Evolutionary conservation across 257 asterid species (phyloP).

Genomic region (Lycium ferocissimum): DNA sequence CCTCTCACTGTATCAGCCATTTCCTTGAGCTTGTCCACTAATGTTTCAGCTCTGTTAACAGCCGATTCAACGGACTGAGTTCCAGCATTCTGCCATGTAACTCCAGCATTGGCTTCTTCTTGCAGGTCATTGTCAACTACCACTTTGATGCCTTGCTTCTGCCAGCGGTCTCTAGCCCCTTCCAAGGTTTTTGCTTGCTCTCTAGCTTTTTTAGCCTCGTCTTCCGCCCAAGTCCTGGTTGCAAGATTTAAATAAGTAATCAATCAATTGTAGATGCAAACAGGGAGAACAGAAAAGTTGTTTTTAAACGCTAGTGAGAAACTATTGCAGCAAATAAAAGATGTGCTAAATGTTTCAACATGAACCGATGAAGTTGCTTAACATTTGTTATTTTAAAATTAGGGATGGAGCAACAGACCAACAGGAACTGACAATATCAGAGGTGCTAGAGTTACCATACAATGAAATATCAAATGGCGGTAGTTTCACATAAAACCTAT

Average conservation of each 20-base stretch:
- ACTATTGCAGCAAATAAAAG: neutral
- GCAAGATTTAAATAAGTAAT: constrained; percentile 31
- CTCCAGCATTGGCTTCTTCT: constrained; percentile 77
- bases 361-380: neutral
- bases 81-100: constrained; percentile 75
- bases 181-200: constrained; percentile 90
- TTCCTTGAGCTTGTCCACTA: constrained; percentile 70
- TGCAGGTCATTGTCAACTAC: constrained; percentile 83
- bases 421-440: neutral
- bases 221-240: constrained; percentile 93
- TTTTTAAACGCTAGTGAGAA: neutral
- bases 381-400: neutral
- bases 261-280: constrained; percentile 20
- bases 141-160: constrained; percentile 83
- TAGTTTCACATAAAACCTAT: constrained; percentile 20
- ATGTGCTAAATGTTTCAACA: neutral
- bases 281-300: neutral
- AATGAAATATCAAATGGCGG: neutral
- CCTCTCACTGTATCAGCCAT: constrained; percentile 74
- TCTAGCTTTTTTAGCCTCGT: constrained; percentile 92
- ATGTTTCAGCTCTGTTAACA: constrained; percentile 67
- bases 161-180: constrained; percentile 91
- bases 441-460: constrained; percentile 14
- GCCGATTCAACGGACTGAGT: constrained; percentile 72
- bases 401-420: constrained; percentile 27